These are phyloP conservation scores for Stellera chamaejasme DNA, from an alignment of 345 rosid genomes.

Conservation along the genomic window DNA sequence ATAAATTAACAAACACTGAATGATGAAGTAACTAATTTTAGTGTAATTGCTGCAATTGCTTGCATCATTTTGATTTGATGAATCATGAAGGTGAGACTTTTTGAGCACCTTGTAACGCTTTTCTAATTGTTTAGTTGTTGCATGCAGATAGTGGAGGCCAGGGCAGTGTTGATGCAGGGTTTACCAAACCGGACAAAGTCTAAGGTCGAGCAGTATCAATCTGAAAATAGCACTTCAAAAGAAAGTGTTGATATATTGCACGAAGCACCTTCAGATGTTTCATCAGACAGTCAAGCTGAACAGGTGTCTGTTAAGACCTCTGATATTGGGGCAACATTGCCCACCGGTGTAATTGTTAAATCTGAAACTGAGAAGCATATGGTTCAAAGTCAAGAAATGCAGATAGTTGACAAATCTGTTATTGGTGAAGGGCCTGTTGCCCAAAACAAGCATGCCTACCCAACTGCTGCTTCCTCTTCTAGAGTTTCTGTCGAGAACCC, in stretches of 20 bases:
- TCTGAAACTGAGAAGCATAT: conserved; percentile 42
- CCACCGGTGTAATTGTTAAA: conserved; percentile 26
- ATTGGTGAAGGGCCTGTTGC: conserved; percentile 45
- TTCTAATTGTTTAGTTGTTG: conserved; percentile 7
- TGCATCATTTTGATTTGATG: too few species aligned
- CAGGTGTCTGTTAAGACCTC: conserved; percentile 32
- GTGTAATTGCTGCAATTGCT: too few species aligned
- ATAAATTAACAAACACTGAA: too few species aligned
- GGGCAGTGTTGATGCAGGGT: conserved; percentile 62
- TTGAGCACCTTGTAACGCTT: too few species aligned
- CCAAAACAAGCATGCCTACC: conserved; percentile 22
- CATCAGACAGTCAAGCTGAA: conserved; percentile 33
- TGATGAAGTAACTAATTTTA: too few species aligned
- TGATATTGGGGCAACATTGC: conserved; percentile 27
- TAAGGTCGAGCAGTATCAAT: conserved; percentile 15
- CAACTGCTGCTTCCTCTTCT: conserved; percentile 24
- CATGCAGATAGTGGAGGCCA: conserved; percentile 71
- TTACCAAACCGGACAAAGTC: conserved; percentile 27
- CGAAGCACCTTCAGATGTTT: conserved; percentile 31
- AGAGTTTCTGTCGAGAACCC: conserved; percentile 31
- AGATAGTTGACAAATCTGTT: conserved; percentile 63
- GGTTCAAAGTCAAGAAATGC: conserved; percentile 37
- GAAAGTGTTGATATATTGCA: conserved; percentile 19
- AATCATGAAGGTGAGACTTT: too few species aligned
- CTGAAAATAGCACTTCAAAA: conserved; percentile 18